phyloP scores from a whole-genome alignment of 2,329 filamentous ascomycete genomes.

The Aspergillus brunneoviolaceus region DNA sequence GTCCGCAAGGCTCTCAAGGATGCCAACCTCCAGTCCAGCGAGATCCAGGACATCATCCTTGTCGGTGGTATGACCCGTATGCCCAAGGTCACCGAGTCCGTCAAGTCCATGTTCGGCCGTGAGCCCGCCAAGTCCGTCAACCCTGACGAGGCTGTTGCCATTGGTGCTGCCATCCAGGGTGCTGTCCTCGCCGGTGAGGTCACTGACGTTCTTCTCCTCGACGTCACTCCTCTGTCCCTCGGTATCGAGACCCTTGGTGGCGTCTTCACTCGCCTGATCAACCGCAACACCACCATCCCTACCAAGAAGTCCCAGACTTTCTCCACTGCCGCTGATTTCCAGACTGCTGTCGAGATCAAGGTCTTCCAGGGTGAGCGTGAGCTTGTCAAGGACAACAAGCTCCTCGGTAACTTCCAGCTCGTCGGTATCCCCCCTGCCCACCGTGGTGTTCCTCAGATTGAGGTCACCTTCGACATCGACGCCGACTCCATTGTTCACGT shows the following conservation, averaged over 20 bases:
- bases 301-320: conserved; percentile 99
- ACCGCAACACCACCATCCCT: conserved; percentile 98
- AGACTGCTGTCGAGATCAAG: conserved; percentile 99
- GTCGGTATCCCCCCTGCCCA: conserved; percentile 94
- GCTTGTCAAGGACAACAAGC: conserved; percentile 97
- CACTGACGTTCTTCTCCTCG: conserved; percentile 90
- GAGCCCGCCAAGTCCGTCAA: conserved; percentile 98
- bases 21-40: conserved; percentile 83
- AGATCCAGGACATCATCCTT: conserved; percentile 96
- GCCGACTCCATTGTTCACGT: conserved; percentile 98
- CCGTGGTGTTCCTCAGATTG: conserved; percentile 92
- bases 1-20: conserved; percentile 98
- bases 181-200: conserved; percentile 95
- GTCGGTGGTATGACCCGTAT: conserved; percentile 99
- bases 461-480: conserved; percentile 98
- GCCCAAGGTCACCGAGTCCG: conserved; percentile 95
- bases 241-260: conserved; percentile 98
- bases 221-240: conserved; percentile 92
- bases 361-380: conserved; percentile 99
- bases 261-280: conserved; percentile 97
- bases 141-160: conserved; percentile 96
- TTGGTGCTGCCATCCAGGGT: conserved; percentile 96
- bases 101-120: conserved; percentile 95
- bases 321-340: conserved; percentile 96
- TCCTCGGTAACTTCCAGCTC: conserved; percentile 98